Conservation (phyloP, 164 flowering plant genomes). For the Magnolia kwangsiensis region DNA sequence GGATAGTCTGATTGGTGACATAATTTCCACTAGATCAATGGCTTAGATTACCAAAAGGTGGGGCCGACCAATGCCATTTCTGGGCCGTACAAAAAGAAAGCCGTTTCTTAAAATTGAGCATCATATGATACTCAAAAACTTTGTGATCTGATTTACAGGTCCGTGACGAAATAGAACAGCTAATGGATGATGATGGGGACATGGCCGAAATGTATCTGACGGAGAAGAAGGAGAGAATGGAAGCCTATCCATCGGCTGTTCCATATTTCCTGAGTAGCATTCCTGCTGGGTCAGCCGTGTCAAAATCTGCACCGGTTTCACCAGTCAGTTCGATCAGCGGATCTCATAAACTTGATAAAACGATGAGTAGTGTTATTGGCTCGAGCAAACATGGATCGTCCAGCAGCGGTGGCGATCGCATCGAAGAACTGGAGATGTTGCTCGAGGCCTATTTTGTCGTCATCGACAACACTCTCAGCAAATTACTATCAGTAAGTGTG, state of each 20-base stretch:
- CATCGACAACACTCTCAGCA: conserved; percentile 73
- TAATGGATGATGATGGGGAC: conserved; percentile 98
- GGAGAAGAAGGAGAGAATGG: conserved; percentile 75
- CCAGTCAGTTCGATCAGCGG: conserved; percentile 56
- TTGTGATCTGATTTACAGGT: conserved; percentile 40
- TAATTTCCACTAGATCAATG: neutral
- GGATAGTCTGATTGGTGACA: neutral
- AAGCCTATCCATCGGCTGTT: conserved; percentile 39
- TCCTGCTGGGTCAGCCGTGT: conserved; percentile 22
- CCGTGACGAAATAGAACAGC: conserved; percentile 93
- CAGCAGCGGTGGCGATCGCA: conserved; percentile 53
- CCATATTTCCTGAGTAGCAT: conserved; percentile 21
- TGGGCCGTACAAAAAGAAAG: neutral
- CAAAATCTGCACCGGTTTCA: conserved; percentile 88
- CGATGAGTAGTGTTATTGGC: conserved; percentile 50
- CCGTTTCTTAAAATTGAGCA: neutral
- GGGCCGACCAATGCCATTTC: neutral
- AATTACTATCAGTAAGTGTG: conserved; percentile 66
- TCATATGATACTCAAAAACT: neutral
- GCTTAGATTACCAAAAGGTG: neutral
- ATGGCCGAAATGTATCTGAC: conserved; percentile 99
- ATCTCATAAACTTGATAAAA: conserved; percentile 48
- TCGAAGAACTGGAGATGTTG: conserved; percentile 91
- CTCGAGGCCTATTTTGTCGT: conserved; percentile 96
- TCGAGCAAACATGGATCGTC: conserved; percentile 71